Evolutionary conservation across 768 basidiomycete genomes (phyloP), one percentile per base, ranked within the genome.

Genomic region (Hygrophoropsis aurantiaca): DNA sequence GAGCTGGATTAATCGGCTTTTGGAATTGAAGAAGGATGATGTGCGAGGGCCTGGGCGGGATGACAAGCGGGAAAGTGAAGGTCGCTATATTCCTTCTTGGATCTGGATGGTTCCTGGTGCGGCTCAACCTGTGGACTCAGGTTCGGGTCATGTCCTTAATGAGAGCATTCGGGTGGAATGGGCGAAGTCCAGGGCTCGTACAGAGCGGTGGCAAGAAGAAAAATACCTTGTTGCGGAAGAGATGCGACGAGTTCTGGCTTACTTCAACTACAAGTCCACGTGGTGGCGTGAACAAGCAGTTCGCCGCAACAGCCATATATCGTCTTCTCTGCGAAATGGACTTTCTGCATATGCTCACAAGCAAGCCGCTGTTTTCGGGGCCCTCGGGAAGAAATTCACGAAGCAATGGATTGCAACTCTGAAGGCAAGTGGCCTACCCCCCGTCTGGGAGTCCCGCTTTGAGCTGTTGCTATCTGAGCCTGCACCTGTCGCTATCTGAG

Each of bases 181-280:
- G 46, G 23, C 36, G 23, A 47, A 47, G 33, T 39, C 46, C 16
- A 7, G 39, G 13, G 46, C 36, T 5, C 46, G 46, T 21, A 38
- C 38, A 13, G 23, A 41, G 16, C 40, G 37, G 11, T 47, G 38
- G 41, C 38, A 41, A 18, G 36, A 47, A 21, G 46, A 47, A 30
- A 16, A n/a, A 20, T 16, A n/a, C 15, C n/a, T 47, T 21, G 32
- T 47, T 23, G 10, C 24, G 7, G 39, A 24, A 16, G 46, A 47
- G 39, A 47, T 47, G 46, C 19, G 18, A 10, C 39, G 35, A 13
- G 20, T 44, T 25, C 16, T 47, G 34, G 19, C 16, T 9, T 61
- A 54, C 38, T 52, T 65, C 16, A 39, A 42, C 1, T 65, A 56
- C 58, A 56, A 60, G 36, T 46, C 44, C 2, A 10, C 15, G 4